Evolutionary conservation across 768 basidiomycete species (phyloP), one percentile per base, ranked within the genome.

Genomic region (Agrocybe pediades): DNA sequence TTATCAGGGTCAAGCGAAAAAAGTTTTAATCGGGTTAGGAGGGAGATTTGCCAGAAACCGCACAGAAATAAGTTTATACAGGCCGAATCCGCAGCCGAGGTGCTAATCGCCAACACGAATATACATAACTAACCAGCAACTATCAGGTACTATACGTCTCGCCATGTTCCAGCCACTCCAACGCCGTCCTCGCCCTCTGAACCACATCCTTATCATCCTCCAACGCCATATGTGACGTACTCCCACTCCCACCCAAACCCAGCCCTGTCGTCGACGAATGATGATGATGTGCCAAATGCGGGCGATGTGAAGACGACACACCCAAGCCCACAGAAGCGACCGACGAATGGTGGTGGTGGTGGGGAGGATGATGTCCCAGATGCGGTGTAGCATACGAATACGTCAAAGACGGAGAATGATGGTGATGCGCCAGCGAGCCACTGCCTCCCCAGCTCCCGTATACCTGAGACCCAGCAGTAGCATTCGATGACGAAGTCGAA

Each of bases 191-290:
- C 45, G 87, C 87, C 49, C 74, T 67, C 44, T 76, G 78, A 48
- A 82, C 76, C 16, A 87, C 82, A 54, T 86, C 83, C 62, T 71
- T 72, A 62, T 88, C 86, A 33, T 84, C 83, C 55, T 86, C 86
- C 52, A 79, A 68, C n/a, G 56, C 56, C 51, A 57, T 51, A 19
- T 50, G 55, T n/a, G 55, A 56, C 2, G 49, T 16, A n/a, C n/a
- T n/a, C n/a, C n/a, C n/a, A n/a, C n/a, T n/a, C n/a, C n/a, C n/a
- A n/a, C n/a, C n/a, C n/a, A n/a, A n/a, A n/a, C n/a, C n/a, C n/a
- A n/a, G n/a, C n/a, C n/a, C n/a, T n/a, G n/a, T n/a, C n/a, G n/a
- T n/a, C n/a, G n/a, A n/a, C 55, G 49, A 47, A n/a, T 48, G 50
- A 33, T 49, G 51, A 29, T 46, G 52, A 29, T 46, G 41, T 46